phyloP scores from a whole-genome alignment of 2,329 filamentous ascomycete species.

The Waltergamsia citrina region DNA sequence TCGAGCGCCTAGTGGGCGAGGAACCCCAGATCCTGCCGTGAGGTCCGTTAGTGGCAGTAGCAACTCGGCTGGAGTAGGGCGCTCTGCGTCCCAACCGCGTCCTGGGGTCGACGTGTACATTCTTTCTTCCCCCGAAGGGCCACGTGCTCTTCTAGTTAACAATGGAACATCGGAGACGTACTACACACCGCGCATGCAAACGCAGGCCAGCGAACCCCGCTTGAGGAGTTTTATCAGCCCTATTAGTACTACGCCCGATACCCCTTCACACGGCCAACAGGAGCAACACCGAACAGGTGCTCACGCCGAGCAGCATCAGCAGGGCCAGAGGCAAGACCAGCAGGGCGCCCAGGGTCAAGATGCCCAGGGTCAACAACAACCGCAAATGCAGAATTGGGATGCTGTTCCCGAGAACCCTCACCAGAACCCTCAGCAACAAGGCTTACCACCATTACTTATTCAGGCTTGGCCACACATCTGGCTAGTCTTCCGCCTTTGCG shows the following conservation, averaged over 20 bases:
- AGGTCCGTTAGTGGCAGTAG: conserved; percentile 21
- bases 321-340: conserved; percentile 10
- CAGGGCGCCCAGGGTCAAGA: conserved; percentile 7
- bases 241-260: conserved; percentile 1
- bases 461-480: conserved; percentile 51
- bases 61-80: conserved; percentile 12
- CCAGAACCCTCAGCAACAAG: conserved; percentile 18
- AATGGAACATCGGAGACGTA: conserved; percentile 38
- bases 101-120: conserved; percentile 46
- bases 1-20: conserved; percentile 33
- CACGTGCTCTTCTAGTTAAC: conserved; percentile 47
- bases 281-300: conserved; percentile 7
- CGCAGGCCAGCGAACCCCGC: conserved; percentile 15
- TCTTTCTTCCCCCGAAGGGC: conserved; percentile 49
- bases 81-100: conserved; percentile 10
- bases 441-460: conserved; percentile 20
- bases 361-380: conserved; percentile 4
- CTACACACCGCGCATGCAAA: conserved; percentile 31
- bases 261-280: conserved; percentile 4
- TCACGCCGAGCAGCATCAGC: neutral
- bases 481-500: conserved; percentile 45
- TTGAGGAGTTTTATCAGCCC: conserved; percentile 10
- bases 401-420: conserved; percentile 5
- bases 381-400: conserved; percentile 9
- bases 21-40: conserved; percentile 31